Base-by-base conservation (phyloP, 148 eudicot genomes). In the Chenopodium album region DNA sequence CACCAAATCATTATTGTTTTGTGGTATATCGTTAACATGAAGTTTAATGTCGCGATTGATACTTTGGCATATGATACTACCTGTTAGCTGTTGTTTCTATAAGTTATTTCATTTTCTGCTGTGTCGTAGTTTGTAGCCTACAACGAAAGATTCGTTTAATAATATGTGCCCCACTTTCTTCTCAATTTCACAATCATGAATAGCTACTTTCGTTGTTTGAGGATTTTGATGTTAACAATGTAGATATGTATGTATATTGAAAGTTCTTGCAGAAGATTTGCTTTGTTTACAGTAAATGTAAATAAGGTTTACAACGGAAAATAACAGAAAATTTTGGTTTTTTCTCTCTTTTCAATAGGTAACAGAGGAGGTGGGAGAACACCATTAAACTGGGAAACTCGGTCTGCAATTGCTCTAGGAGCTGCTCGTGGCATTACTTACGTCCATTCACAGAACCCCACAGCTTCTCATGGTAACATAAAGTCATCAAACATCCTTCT, bases 401-500 rank as follows among this genome's bases (percentile, higher is more conserved):
- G 99, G 79, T 88, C 94, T 0, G 48, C 79, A 0, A 90, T 96
- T 5, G 99, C 99, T 66, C 90, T 96, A 0, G 97, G 97, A 86
- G 95, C 98, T 2, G 93, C 99, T 34, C 90, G 91, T 11, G 98
- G 97, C 46, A 88, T 96, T 7, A 68, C 94, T 7, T 90, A 94
- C 87, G 86, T 96, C 74, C 99, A 96, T 78, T 89, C 97, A 1
- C 89, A 87, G 67, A 92, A 91, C 67, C 80, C 98, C 0, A 76
- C 90, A 46, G 82, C 88, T 52, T 88, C 99, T 65, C 99, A 96
- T 73, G 99, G 99, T 63, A 94, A 91, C 91, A 89, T 96, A 64
- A 96, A 92, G 82, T 91, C 99, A 16, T 96, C 99, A 22, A 96
- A 96, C 83, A 72, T 96, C 83, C 95, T 96, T 72, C 92, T 96